Evolutionary conservation across 345 rosid genomes (phyloP).

Genomic region (Turritis glabra): DNA sequence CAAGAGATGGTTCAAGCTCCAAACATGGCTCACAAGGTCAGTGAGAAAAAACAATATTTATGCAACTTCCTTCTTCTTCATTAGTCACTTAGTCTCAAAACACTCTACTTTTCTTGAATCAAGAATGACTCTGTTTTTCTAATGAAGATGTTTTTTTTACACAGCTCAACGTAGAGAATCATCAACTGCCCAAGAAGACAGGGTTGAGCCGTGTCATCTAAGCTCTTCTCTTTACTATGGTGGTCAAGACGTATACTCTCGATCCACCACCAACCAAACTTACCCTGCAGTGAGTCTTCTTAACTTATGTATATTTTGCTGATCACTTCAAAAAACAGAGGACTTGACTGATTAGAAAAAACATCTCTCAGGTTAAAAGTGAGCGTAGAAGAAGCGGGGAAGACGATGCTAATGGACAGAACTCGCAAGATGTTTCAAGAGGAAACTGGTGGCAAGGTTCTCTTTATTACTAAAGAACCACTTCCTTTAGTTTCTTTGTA

Average conservation of each 20-base stretch:
- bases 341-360: neutral
- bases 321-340: neutral
- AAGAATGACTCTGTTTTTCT: conserved; percentile 20
- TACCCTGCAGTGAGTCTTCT: conserved; percentile 59
- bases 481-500: conserved; percentile 21
- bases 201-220: conserved; percentile 61
- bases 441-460: conserved; percentile 99
- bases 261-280: conserved; percentile 47
- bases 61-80: conserved; percentile 3
- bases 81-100: conserved; percentile 14
- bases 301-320: neutral
- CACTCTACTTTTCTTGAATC: conserved; percentile 11
- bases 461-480: conserved; percentile 69
- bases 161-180: conserved; percentile 48
- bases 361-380: conserved; percentile 39
- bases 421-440: conserved; percentile 70
- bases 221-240: conserved; percentile 95
- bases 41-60: conserved; percentile 2
- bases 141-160: neutral
- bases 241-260: conserved; percentile 79
- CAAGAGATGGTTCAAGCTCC: conserved; percentile 50
- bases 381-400: conserved; percentile 53
- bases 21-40: conserved; percentile 58
- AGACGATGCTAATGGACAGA: conserved; percentile 59
- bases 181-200: conserved; percentile 27